Evolutionary conservation across 768 basidiomycete species (phyloP).

Genomic region (Collybia nuda): DNA sequence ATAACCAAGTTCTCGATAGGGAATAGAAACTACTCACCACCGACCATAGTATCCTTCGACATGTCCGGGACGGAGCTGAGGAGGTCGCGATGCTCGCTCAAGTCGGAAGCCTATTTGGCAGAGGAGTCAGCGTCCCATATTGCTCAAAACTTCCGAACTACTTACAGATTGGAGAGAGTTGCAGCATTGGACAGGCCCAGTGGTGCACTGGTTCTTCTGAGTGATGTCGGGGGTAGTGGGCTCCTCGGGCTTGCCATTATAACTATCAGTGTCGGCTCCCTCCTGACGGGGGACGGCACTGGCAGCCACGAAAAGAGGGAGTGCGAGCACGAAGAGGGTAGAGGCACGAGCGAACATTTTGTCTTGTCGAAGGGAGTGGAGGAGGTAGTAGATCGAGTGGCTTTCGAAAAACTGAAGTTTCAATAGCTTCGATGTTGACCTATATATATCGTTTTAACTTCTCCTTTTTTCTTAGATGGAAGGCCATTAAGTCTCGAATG

Average conservation of each 20-base stretch:
- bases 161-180: not conserved
- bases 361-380: too few relatives aligned
- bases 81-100: not conserved
- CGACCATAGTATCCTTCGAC: not conserved
- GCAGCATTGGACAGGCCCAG: not conserved
- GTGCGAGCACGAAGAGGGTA: not conserved
- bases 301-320: not conserved
- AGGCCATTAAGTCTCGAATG: too few relatives aligned
- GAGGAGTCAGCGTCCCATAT: too few relatives aligned
- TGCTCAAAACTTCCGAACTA: not conserved
- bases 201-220: not conserved
- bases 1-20: not conserved
- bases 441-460: too few relatives aligned
- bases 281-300: not conserved
- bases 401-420: too few relatives aligned
- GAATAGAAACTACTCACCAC: not conserved
- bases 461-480: too few relatives aligned
- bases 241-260: too few relatives aligned
- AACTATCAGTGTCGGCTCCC: not conserved
- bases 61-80: not conserved
- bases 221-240: too few relatives aligned
- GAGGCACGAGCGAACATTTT: not conserved
- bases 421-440: too few relatives aligned
- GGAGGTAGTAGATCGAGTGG: too few relatives aligned
- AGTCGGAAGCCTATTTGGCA: too few relatives aligned